Base-by-base conservation (phyloP, 495 filamentous ascomycete genomes). In the Podospora sp. region DNA sequence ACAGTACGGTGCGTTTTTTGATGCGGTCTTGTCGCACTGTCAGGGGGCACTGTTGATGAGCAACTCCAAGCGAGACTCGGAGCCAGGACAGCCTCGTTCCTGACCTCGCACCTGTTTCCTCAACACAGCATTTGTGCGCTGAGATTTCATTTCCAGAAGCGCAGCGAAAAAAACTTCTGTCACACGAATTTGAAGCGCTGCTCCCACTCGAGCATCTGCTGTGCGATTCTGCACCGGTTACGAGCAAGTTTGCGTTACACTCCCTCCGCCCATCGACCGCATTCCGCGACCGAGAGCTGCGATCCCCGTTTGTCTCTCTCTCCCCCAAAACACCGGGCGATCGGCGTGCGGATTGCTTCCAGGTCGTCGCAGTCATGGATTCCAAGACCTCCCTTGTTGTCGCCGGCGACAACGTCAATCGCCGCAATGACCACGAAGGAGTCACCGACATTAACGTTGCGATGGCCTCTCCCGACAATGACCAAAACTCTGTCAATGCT, bases 1-100 rank as follows among this genome's bases (percentile, higher is more conserved):
- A 33, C 29, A 81, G 81, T 1, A 77, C 71, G 65, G 86, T 75
- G 12, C n/a, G n/a, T 55, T 12, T 24, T 26, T 22, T 22, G 2
- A 26, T 24, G 3, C 14, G 2, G 11, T 11, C 40, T 46, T 46
- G 40, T 46, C 12, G 40, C 40, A 46, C 40, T 46, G 40, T 14
- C 33, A 36, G 33, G 49, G 49, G 18, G 49, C 21, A 22, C 24
- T 16, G 3, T 6, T 55, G 7, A 46, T 2, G 5, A 6, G 40
- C 40, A 46, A 46, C 40, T 18, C 11, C 40, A 46, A 46, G 40
- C 40, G 40, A 46, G 40, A n/a, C n/a, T n/a, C n/a, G 33, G 33
- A 14, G 40, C 40, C 40, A 46, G 40, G 40, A 46, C 11, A 46
- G 40, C 40, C 40, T 46, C 40, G 40, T 18, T 14, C 40, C 40